Conservation (phyloP, 331 rosid genomes). For the Malus hybrid region DNA sequence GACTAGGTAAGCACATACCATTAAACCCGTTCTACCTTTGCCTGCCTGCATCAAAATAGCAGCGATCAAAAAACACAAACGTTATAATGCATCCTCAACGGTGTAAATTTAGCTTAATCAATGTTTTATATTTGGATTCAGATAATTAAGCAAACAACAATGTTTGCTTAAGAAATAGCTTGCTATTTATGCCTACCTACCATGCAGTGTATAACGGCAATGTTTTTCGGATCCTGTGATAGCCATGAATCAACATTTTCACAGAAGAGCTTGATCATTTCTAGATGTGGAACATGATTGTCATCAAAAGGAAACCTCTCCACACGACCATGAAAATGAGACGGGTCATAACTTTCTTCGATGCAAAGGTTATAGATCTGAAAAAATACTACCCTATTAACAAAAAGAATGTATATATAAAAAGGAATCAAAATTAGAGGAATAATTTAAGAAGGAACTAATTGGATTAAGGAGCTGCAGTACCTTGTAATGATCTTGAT, state of each 20-base stretch:
- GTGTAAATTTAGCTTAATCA: neutral
- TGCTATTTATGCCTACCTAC: constrained; percentile 28
- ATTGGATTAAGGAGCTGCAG: neutral
- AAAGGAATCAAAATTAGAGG: neutral
- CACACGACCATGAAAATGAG: constrained; percentile 74
- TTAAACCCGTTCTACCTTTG: constrained; percentile 90
- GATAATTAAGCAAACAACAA: neutral
- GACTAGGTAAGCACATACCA: constrained; percentile 76
- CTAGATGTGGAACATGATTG: constrained; percentile 82
- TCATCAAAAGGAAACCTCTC: constrained; percentile 84
- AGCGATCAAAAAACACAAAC: neutral
- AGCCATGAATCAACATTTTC: constrained; percentile 76
- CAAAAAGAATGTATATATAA: neutral
- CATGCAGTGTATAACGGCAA: constrained; percentile 92
- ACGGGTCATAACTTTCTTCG: constrained; percentile 78
- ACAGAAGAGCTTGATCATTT: constrained; percentile 70
- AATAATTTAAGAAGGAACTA: neutral
- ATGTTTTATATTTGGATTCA: neutral
- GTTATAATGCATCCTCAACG: neutral
- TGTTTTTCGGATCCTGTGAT: constrained; percentile 51
- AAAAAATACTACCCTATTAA: constrained; percentile 1
- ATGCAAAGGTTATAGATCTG: constrained; percentile 93
- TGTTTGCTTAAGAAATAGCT: neutral
- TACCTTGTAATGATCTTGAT: constrained; percentile 76
- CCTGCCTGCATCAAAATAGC: constrained; percentile 58